phyloP scores from a whole-genome alignment of 768 basidiomycete species.

The Collybiopsis luxurians region DNA sequence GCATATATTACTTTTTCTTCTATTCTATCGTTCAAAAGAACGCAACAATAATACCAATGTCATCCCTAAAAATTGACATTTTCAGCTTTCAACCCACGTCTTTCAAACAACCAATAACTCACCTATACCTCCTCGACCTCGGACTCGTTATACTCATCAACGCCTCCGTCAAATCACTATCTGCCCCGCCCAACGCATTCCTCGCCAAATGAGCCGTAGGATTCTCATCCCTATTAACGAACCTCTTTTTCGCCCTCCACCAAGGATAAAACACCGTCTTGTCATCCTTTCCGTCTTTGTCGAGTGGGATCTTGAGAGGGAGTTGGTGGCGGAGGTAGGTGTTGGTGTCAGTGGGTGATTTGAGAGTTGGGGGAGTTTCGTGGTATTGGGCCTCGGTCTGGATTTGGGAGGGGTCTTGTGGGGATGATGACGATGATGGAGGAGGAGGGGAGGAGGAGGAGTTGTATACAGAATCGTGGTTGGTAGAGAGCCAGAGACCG shows the following conservation, averaged over 20 bases:
- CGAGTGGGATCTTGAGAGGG: conserved; percentile 11
- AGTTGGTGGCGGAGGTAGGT: conserved; percentile 10
- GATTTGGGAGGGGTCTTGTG: too few relatives aligned
- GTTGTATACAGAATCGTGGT: conserved; percentile 2
- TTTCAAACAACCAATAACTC: conserved; percentile 8
- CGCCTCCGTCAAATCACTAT: conserved; percentile 37
- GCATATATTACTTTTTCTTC: too few relatives aligned
- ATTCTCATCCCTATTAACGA: conserved; percentile 40
- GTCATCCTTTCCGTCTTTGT: conserved; percentile 20
- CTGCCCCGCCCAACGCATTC: conserved; percentile 54
- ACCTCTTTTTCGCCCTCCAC: conserved; percentile 36
- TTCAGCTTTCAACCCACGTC: background rate
- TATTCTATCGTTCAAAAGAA: background rate
- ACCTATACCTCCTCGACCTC: conserved; percentile 37
- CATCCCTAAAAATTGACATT: background rate
- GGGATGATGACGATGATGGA: too few relatives aligned
- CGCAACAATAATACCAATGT: background rate
- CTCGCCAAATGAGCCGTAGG: conserved; percentile 48
- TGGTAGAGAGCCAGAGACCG: conserved; percentile 41
- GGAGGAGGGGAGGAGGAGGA: too few relatives aligned
- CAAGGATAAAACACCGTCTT: conserved; percentile 32
- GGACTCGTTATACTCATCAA: conserved; percentile 37
- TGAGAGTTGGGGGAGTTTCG: too few relatives aligned
- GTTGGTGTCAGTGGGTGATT: background rate
- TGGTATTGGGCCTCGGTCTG: too few relatives aligned